Evolutionary conservation across 768 basidiomycete species (phyloP).

Genomic region (Mycena crocata): DNA sequence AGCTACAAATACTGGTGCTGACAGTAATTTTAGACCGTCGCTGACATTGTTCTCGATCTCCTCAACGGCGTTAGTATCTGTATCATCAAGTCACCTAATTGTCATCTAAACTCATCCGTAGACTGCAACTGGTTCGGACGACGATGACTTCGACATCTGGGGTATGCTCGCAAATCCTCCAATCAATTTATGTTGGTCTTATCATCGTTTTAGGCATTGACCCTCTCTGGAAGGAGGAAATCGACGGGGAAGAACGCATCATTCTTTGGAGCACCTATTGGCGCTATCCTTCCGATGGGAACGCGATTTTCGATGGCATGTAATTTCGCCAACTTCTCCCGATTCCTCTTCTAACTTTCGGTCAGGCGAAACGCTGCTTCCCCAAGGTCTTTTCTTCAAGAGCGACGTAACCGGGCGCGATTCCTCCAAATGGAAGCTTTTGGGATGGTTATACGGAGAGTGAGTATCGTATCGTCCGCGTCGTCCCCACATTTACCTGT

Average conservation of each 20-base stretch:
- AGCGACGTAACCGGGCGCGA: conserved; percentile 38
- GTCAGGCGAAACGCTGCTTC: conserved; percentile 35
- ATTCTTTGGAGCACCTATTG: conserved; percentile 37
- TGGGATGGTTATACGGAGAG: conserved; percentile 38
- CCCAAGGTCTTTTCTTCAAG: conserved; percentile 40
- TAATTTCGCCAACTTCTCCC: not conserved
- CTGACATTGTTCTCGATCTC: conserved; percentile 37
- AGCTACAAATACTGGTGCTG: not conserved
- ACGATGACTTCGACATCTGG: conserved; percentile 38
- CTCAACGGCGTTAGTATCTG: conserved; percentile 31
- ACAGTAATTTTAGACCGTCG: conserved; percentile 28
- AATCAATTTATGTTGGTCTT: not conserved
- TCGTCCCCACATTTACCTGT: not conserved
- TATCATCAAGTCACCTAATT: not conserved
- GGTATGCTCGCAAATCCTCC: conserved; percentile 1
- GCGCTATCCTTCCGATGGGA: conserved; percentile 31
- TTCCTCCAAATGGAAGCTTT: conserved; percentile 32
- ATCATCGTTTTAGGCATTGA: conserved; percentile 25
- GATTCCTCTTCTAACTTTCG: not conserved
- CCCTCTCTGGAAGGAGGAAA: conserved; percentile 35
- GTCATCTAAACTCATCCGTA: not conserved
- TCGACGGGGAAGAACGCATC: conserved; percentile 28
- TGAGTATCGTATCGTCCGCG: not conserved
- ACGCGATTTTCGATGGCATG: conserved; percentile 29
- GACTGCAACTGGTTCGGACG: conserved; percentile 35